Evolutionary conservation across 1,284 basidiomycete genomes (phyloP).

Genomic region (Ganoderma lucidum): DNA sequence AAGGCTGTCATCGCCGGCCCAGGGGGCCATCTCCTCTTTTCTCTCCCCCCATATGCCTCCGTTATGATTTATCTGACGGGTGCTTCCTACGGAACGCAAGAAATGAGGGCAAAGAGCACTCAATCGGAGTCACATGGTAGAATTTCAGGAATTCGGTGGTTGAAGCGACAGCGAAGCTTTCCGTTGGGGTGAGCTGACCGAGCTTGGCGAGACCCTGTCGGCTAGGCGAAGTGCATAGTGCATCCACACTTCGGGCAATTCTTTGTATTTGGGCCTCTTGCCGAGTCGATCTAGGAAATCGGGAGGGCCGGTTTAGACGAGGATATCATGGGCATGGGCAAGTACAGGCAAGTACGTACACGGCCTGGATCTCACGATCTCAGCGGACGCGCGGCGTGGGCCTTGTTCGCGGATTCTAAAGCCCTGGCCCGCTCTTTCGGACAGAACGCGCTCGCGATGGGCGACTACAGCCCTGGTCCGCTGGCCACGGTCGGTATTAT

Average conservation of each 20-base stretch:
- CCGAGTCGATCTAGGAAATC: not conserved
- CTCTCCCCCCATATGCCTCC: constrained; percentile 8
- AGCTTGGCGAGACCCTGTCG: not conserved
- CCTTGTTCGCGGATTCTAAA: constrained; percentile 16
- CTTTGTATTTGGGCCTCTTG: not conserved
- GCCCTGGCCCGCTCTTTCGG: constrained; percentile 14
- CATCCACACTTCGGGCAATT: not conserved
- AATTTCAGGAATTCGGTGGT: not conserved
- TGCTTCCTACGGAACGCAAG: constrained; percentile 2
- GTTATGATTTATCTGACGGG: not conserved
- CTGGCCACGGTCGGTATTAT: constrained; percentile 1
- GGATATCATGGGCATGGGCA: not conserved
- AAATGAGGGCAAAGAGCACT: not conserved
- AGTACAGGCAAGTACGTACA: no score
- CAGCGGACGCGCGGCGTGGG: constrained; percentile 8
- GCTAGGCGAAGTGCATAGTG: not conserved
- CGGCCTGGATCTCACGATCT: constrained; percentile 24
- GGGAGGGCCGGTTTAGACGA: constrained; percentile 5
- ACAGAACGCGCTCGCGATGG: constrained; percentile 8
- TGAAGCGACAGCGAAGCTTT: not conserved
- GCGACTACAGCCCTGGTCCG: not conserved
- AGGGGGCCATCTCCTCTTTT: constrained; percentile 7
- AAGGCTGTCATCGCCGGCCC: constrained; percentile 1
- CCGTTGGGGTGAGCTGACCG: not conserved
- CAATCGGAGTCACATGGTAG: constrained; percentile 4